Conservation (phyloP, 2,329 filamentous ascomycete species). For the Fusarium nodosum region DNA sequence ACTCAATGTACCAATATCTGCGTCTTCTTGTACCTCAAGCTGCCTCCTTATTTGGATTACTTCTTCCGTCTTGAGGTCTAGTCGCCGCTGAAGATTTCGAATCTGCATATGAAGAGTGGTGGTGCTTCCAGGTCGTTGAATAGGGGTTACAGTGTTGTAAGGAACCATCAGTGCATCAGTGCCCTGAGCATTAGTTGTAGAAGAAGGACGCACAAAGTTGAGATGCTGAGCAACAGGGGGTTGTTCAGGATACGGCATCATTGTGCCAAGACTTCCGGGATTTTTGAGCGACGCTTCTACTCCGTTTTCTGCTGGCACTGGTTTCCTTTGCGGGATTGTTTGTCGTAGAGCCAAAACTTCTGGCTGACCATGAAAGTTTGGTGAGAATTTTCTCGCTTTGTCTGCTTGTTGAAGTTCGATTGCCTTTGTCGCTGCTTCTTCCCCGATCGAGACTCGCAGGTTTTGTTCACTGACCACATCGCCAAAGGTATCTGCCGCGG, state of each 20-base stretch:
- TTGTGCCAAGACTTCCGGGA: conserved; percentile 56
- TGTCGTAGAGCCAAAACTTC: conserved; percentile 18
- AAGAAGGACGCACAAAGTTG: conserved; percentile 54
- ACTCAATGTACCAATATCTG: conserved; percentile 61
- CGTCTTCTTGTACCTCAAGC: conserved; percentile 60
- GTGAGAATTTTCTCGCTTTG: not conserved
- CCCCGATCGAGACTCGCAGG: conserved; percentile 34
- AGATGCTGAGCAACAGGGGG: conserved; percentile 58
- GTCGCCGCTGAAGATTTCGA: conserved; percentile 61
- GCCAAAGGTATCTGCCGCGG: not conserved
- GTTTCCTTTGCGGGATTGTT: conserved; percentile 20
- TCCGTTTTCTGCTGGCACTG: conserved; percentile 6
- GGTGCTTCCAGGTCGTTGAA: conserved; percentile 48
- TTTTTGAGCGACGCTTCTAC: conserved; percentile 29
- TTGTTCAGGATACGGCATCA: conserved; percentile 55
- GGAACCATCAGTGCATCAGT: conserved; percentile 4
- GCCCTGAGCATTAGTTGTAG: conserved; percentile 42
- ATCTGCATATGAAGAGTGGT: conserved; percentile 64
- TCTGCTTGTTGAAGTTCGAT: conserved; percentile 30
- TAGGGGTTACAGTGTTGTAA: conserved; percentile 21
- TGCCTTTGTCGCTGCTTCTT: conserved; percentile 38
- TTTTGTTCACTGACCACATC: conserved; percentile 8
- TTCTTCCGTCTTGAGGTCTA: conserved; percentile 63
- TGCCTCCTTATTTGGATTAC: conserved; percentile 59
- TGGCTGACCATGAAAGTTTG: not conserved